These are phyloP conservation scores for Botrytis sinoallii DNA, from an alignment of 2,329 filamentous ascomycete genomes.

Conservation along the genomic window DNA sequence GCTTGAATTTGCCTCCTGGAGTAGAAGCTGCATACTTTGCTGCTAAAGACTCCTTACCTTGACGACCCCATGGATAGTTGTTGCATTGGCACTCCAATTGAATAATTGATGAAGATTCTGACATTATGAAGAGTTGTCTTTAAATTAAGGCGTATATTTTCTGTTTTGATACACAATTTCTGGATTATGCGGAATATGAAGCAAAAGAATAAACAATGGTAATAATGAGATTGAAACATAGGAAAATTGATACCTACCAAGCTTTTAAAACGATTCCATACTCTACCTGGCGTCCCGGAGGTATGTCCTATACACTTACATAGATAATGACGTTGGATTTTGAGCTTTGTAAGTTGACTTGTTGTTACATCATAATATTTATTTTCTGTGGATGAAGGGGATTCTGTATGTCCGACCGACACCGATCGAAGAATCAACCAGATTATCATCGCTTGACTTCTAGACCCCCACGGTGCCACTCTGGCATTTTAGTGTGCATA, in stretches of 20 bases:
- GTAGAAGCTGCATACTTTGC: conserved; percentile 64
- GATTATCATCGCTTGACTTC: background rate
- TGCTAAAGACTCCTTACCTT: conserved; percentile 62
- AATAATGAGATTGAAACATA: background rate
- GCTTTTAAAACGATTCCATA: background rate
- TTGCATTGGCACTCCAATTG: conserved; percentile 55
- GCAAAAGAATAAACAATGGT: background rate
- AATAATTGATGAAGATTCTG: conserved; percentile 42
- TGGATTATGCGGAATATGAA: background rate
- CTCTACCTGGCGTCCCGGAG: background rate
- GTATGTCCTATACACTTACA: conserved; percentile 7
- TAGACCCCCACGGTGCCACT: background rate
- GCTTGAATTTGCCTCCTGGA: conserved; percentile 58
- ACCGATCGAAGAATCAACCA: background rate
- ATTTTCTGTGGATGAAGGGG: background rate
- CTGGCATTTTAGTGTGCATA: background rate
- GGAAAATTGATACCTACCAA: conserved; percentile 4
- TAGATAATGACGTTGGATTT: conserved; percentile 6
- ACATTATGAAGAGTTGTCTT: conserved; percentile 12
- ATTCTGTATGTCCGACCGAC: background rate
- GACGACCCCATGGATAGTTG: conserved; percentile 59
- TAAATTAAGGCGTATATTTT: no score
- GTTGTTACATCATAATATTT: conserved; percentile 15
- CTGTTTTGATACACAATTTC: background rate
- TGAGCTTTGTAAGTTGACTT: background rate